These are phyloP conservation scores for Nadsonia fulvescens DNA, from an alignment of 805 yeast genomes.

Conservation along the genomic window DNA sequence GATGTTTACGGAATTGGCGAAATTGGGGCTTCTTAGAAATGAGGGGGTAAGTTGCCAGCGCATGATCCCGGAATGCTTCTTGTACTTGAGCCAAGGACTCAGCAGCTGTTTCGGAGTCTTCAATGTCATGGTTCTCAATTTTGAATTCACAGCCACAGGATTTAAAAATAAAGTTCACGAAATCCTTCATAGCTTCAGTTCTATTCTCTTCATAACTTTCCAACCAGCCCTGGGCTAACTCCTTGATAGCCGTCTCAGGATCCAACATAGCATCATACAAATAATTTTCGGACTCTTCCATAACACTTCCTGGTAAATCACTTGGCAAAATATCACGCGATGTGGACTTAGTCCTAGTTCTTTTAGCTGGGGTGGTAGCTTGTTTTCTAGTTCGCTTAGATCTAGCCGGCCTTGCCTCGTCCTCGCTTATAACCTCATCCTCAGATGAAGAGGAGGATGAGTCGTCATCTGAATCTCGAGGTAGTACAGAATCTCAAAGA, in stretches of 20 bases:
- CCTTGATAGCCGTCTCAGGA: conserved; percentile 30
- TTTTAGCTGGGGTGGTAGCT: no score
- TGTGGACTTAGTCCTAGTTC: no score
- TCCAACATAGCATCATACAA: conserved; percentile 27
- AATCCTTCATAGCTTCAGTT: conserved; percentile 34
- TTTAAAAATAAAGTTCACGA: conserved; percentile 52
- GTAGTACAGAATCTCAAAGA: no score
- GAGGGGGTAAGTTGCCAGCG: conserved; percentile 53
- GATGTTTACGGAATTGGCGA: conserved; percentile 34
- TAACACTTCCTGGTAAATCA: no score
- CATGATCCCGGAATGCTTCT: conserved; percentile 36
- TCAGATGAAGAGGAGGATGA: no score
- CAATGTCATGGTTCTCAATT: conserved; percentile 60
- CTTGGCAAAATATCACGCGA: no score
- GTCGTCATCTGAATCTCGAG: no score
- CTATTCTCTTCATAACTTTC: conserved; percentile 29
- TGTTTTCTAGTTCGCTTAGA: no score
- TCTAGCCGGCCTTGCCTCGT: no score
- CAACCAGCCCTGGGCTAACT: conserved; percentile 39
- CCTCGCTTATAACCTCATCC: no score
- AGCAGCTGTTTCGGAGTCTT: conserved; percentile 46
- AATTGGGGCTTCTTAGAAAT: conserved; percentile 29
- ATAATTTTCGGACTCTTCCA: no score
- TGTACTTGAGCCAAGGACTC: conserved; percentile 63
- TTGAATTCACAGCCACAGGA: conserved; percentile 54